A percentile compares a stretch with the other conserved stretches of the same genome.
phyloP scores from a whole-genome alignment of 768 basidiomycete species.

The Phaeotremella skinneri region DNA sequence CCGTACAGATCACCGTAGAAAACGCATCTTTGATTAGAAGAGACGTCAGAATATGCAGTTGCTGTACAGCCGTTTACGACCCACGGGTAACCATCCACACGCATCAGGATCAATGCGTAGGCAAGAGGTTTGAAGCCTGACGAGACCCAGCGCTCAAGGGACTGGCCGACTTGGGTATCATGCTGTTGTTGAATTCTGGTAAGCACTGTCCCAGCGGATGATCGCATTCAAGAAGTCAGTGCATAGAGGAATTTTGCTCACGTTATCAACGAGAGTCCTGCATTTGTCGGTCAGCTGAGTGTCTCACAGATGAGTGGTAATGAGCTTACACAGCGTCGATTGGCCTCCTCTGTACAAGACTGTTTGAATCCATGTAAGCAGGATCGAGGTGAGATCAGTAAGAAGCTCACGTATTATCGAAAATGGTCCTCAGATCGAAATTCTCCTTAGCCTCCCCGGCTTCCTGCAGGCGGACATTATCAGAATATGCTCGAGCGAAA shows the following conservation, averaged over 20 bases:
- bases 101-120: conserved; percentile 54
- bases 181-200: conserved; percentile 29
- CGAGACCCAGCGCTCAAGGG: conserved; percentile 53
- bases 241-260: conserved; percentile 18
- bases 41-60: conserved; percentile 4
- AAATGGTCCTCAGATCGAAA: conserved; percentile 74
- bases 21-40: conserved; percentile 30
- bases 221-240: not conserved
- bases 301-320: conserved; percentile 7
- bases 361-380: not conserved
- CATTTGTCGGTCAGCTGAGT: not conserved
- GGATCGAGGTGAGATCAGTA: not conserved
- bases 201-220: conserved; percentile 1
- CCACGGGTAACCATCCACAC: conserved; percentile 54
- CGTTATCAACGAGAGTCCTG: conserved; percentile 47
- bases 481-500: not conserved
- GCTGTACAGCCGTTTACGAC: conserved; percentile 12
- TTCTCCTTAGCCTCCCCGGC: conserved; percentile 67
- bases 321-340: conserved; percentile 70
- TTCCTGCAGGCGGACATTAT: conserved; percentile 49
- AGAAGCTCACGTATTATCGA: conserved; percentile 58
- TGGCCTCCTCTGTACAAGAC: conserved; percentile 65
- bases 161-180: conserved; percentile 53
- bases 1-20: conserved; percentile 54
- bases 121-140: conserved; percentile 54